Evolutionary conservation across 192 early-diverging fungal genomes (phyloP), one percentile per base, ranked within the genome.

Genomic region (Gryganskiella cystojenkinii): DNA sequence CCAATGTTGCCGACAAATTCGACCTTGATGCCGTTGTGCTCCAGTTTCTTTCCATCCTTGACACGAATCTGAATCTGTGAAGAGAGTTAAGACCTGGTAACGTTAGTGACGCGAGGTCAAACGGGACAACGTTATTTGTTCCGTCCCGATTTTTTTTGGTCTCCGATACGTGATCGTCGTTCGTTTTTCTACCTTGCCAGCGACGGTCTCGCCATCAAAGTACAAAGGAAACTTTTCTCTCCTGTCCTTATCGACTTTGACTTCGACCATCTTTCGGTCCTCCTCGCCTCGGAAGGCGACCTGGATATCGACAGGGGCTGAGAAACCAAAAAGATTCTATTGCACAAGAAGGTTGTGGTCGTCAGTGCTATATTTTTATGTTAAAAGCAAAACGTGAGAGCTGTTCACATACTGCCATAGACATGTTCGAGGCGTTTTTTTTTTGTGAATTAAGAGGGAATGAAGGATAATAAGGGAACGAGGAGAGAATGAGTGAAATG

Each of bases 1-100:
- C 94, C 92, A 69, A 96, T 99, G 70, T 93, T 90, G 31, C 98
- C 98, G 20, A 99, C 90, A 85, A 99, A 99, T 80, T 99, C 96
- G 37, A 98, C 92, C 63, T 96, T 98, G 66, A 99, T 98, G 34
- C 98, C 98, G 59, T 95, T 92, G 85, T 99, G 98, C 81, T 99
- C 97, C 55, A 99, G 82, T 58, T 90, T 92, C 80, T 97, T 98
- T 31, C 95, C 96, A 75, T 99, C 96, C 61, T 82, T 84, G 19
- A 93, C 82, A 22, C 92, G 80, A 56, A 95, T 86, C 24, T 89
- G 87, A 27, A 92, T 90, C 93, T 95, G 30, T 24, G 7, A 30
- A 56, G 33, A 43, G 42, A 62, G 3, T 6, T 44, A 52, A 31
- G 14, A 44, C 10, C 19, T 3, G 35, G n/a, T n/a, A n/a, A 47